Conservation (phyloP, 1,139 yeast species). For the Scheffersomyces cryptocercus region DNA sequence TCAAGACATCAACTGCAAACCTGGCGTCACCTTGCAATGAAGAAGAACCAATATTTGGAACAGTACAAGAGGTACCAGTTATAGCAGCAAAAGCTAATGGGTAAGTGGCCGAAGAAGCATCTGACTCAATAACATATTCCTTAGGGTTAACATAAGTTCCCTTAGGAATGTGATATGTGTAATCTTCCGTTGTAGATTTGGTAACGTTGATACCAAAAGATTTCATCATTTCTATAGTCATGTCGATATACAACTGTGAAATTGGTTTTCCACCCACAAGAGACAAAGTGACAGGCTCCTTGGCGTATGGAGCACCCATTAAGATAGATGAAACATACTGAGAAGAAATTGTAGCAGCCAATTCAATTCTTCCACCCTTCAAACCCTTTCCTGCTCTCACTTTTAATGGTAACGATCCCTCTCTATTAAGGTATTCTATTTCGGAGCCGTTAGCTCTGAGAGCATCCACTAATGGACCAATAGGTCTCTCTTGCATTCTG, state of each 20-base stretch:
- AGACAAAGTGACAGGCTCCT: conserved; percentile 80
- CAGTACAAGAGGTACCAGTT: conserved; percentile 88
- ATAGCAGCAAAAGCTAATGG: conserved; percentile 98
- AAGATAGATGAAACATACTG: conserved; percentile 95
- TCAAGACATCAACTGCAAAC: conserved; percentile 89
- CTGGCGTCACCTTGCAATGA: conserved; percentile 97
- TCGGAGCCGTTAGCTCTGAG: conserved; percentile 75
- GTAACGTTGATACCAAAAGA: conserved; percentile 83
- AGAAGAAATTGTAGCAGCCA: conserved; percentile 95
- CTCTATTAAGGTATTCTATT: conserved; percentile 66
- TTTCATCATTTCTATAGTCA: conserved; percentile 96
- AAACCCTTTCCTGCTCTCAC: conserved; percentile 71
- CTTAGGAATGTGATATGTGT: conserved; percentile 88
- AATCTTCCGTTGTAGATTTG: conserved; percentile 65
- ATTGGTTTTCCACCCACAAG: conserved; percentile 97
- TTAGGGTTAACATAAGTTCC: conserved; percentile 79
- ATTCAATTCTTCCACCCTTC: conserved; percentile 88
- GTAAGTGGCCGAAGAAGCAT: conserved; percentile 98
- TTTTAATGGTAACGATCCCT: conserved; percentile 85
- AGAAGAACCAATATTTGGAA: conserved; percentile 90
- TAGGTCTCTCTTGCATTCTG: conserved; percentile 97
- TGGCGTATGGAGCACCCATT: conserved; percentile 98
- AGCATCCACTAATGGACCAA: conserved; percentile 95
- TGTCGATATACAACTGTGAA: conserved; percentile 91
- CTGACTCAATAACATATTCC: conserved; percentile 89